Conservation (phyloP, 1,139 yeast genomes). For the Lodderomyces oxycetoniae region DNA sequence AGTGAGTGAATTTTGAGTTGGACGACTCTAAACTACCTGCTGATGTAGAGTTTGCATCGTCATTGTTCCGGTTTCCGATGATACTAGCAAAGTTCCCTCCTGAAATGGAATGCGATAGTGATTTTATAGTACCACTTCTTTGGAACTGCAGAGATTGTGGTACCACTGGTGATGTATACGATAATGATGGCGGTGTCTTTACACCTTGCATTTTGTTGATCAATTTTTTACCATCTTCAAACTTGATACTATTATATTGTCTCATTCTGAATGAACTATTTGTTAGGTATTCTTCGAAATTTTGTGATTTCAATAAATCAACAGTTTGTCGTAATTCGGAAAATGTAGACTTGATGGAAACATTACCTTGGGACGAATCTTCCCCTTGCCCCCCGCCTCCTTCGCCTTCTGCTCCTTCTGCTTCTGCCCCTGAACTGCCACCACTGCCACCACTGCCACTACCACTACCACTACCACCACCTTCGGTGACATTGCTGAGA, state of each 20-base stretch:
- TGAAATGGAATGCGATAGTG: conserved; percentile 7
- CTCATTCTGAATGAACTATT: conserved; percentile 40
- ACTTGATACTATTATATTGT: conserved; percentile 37
- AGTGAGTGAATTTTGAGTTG: conserved; percentile 37
- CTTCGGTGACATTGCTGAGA: conserved; percentile 15
- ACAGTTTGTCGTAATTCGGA: conserved; percentile 44
- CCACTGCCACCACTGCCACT: too few relatives aligned
- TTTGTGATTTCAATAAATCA: conserved; percentile 34
- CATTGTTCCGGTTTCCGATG: conserved; percentile 7
- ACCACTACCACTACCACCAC: too few relatives aligned
- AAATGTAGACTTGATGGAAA: conserved; percentile 42
- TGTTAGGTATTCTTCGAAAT: conserved; percentile 37
- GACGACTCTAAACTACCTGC: conserved; percentile 21
- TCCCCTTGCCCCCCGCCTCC: too few relatives aligned
- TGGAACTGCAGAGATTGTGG: too few relatives aligned
- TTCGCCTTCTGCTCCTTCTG: conserved; percentile 1
- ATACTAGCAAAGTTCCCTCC: conserved; percentile 7
- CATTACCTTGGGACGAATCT: conserved; percentile 29
- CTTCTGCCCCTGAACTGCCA: conserved; percentile 1
- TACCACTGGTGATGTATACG: background rate
- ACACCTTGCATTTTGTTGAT: conserved; percentile 31
- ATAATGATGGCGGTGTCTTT: conserved; percentile 3
- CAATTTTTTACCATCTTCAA: conserved; percentile 38
- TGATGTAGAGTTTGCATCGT: conserved; percentile 17
- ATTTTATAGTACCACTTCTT: conserved; percentile 3